Evolutionary conservation across 306 rosid species (phyloP).

Genomic region (Gastrolobium villosum): DNA sequence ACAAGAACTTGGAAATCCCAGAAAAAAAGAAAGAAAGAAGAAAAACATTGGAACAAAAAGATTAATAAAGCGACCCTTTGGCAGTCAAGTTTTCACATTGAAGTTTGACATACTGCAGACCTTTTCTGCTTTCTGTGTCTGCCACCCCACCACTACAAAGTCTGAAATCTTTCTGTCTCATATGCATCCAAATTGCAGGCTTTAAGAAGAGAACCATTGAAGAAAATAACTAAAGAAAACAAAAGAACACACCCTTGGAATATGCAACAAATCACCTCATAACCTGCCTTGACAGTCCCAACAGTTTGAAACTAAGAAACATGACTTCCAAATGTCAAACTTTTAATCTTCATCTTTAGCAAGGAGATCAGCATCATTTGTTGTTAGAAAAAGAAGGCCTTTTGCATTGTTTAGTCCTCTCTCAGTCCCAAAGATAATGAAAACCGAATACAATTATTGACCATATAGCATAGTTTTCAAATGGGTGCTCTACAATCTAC

Average conservation of each 20-base stretch:
- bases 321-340: slow-evolving; percentile 50
- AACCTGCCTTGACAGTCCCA: slow-evolving; percentile 58
- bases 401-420: slow-evolving; percentile 40
- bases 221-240: slow-evolving; percentile 9
- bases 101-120: slow-evolving; percentile 3
- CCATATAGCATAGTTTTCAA: not conserved
- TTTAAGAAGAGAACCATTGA: slow-evolving; percentile 44
- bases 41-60: slow-evolving; percentile 2
- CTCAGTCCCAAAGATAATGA: slow-evolving; percentile 29
- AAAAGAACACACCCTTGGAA: slow-evolving; percentile 39
- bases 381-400: not conserved
- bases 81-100: slow-evolving; percentile 21
- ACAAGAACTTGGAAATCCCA: not conserved
- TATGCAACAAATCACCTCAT: slow-evolving; percentile 47
- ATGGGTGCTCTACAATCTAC: slow-evolving; percentile 66
- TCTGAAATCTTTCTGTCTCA: slow-evolving; percentile 26
- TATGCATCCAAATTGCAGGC: slow-evolving; percentile 46
- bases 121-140: slow-evolving; percentile 57
- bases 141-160: slow-evolving; percentile 51
- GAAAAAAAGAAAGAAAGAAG: too few relatives aligned
- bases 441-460: not conserved
- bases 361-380: slow-evolving; percentile 46
- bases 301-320: slow-evolving; percentile 56
- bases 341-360: slow-evolving; percentile 42
- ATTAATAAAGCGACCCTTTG: not conserved